A percentile compares a stretch with the other conserved stretches of the same genome.
Conservation (phyloP, 345 rosid genomes). For the Pistacia vera region DNA sequence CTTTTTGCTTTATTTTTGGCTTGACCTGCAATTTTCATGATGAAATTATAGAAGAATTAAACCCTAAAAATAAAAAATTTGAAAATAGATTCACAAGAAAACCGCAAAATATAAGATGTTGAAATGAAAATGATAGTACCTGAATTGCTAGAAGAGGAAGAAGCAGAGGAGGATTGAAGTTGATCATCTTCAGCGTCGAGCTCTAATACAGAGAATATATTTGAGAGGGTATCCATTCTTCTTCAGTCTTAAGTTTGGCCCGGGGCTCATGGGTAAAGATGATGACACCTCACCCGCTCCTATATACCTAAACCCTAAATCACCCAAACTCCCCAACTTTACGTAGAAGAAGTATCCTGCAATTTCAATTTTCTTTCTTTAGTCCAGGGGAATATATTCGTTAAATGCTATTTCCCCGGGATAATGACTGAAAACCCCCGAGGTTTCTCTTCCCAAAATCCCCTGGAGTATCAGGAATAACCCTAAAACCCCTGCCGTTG, state of each 20-base stretch:
- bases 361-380: no score
- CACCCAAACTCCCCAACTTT: no score
- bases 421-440: no score
- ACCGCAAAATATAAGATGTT: neutral
- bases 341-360: no score
- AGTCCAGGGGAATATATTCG: no score
- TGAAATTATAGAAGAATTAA: no score
- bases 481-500: no score
- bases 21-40: conserved; percentile 27
- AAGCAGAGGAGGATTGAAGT: neutral
- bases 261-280: no score
- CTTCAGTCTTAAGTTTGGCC: neutral
- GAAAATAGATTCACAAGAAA: neutral
- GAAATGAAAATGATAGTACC: neutral
- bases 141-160: conserved; percentile 17
- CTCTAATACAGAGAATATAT: conserved; percentile 44
- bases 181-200: conserved; percentile 48
- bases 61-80: neutral
- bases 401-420: no score
- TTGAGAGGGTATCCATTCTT: conserved; percentile 45
- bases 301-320: neutral
- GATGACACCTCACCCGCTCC: no score
- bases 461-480: no score
- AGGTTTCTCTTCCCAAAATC: no score
- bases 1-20: conserved; percentile 24